phyloP scores from a whole-genome alignment of 2,329 filamentous ascomycete species.

The Fusarium oligoseptatum region DNA sequence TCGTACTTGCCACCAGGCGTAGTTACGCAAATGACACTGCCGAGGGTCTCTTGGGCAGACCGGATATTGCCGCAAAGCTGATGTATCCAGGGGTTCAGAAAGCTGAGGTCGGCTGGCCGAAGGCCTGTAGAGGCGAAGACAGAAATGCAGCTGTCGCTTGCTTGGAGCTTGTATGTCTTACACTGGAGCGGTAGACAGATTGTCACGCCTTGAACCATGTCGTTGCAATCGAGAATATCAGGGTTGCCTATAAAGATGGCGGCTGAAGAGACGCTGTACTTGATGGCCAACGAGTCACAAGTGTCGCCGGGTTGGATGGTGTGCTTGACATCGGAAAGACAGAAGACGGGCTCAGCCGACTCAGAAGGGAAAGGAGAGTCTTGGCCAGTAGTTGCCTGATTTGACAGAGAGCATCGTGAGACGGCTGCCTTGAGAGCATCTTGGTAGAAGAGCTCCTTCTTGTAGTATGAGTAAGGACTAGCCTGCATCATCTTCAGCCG shows the following conservation, averaged over 20 bases:
- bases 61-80: neutral
- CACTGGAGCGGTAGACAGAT: constrained; percentile 31
- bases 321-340: constrained; percentile 14
- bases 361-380: constrained; percentile 13
- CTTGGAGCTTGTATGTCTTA: constrained; percentile 1
- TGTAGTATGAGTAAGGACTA: constrained; percentile 20
- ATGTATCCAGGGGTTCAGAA: neutral
- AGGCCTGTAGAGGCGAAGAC: neutral
- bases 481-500: neutral
- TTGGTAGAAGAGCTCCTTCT: constrained; percentile 6
- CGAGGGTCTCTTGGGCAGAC: neutral
- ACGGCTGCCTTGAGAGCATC: constrained; percentile 6
- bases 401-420: neutral
- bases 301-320: constrained; percentile 14
- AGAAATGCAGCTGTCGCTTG: neutral
- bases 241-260: constrained; percentile 26
- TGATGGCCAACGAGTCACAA: constrained; percentile 19
- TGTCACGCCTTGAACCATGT: neutral
- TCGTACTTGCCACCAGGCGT: neutral
- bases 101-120: neutral
- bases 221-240: constrained; percentile 14
- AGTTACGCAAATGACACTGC: neutral
- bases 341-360: constrained; percentile 3
- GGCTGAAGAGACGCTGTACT: constrained; percentile 31
- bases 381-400: neutral